A percentile compares a stretch with the other conserved stretches of the same genome.
Evolutionary conservation across 176 grass and related monocot genomes (phyloP).

Genomic region (Tillandsia leiboldiana): DNA sequence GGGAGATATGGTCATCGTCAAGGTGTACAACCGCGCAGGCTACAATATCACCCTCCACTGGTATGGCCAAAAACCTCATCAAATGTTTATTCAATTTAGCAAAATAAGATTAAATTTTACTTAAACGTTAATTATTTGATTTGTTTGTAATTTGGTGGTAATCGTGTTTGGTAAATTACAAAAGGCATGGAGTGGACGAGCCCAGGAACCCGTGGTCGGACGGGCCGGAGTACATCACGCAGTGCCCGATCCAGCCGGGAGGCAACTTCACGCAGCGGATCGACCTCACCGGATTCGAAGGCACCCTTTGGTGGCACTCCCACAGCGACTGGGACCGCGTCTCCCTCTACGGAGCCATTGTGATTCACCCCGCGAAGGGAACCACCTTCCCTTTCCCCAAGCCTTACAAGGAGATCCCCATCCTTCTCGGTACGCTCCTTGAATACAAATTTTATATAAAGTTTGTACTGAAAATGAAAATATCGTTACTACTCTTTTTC

Average conservation of each 20-base stretch:
- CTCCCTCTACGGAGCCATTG: conserved; percentile 20
- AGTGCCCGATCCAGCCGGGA: conserved; percentile 45
- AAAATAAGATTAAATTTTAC: background rate
- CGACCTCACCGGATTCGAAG: conserved; percentile 18
- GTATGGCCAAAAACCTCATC: conserved; percentile 8
- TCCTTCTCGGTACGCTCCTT: conserved; percentile 2
- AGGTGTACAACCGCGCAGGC: conserved; percentile 46
- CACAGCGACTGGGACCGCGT: conserved; percentile 27
- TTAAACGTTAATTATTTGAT: no score
- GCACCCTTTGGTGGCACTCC: conserved; percentile 29
- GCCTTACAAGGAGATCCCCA: conserved; percentile 1
- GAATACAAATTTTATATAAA: background rate
- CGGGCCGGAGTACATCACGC: conserved; percentile 80
- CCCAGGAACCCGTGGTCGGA: conserved; percentile 49
- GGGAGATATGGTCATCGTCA: conserved; percentile 39
- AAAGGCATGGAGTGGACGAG: conserved; percentile 57
- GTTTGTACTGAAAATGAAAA: no score
- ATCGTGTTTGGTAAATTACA: background rate
- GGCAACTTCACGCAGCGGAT: conserved; percentile 23
- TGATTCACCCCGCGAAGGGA: background rate
- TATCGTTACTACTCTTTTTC: no score
- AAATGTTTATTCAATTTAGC: background rate
- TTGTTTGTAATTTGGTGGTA: background rate
- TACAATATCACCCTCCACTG: conserved; percentile 74
- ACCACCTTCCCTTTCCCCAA: conserved; percentile 7